Evolutionary conservation across 1,284 basidiomycete genomes (phyloP).

Genomic region (Schizopora paradoxa): DNA sequence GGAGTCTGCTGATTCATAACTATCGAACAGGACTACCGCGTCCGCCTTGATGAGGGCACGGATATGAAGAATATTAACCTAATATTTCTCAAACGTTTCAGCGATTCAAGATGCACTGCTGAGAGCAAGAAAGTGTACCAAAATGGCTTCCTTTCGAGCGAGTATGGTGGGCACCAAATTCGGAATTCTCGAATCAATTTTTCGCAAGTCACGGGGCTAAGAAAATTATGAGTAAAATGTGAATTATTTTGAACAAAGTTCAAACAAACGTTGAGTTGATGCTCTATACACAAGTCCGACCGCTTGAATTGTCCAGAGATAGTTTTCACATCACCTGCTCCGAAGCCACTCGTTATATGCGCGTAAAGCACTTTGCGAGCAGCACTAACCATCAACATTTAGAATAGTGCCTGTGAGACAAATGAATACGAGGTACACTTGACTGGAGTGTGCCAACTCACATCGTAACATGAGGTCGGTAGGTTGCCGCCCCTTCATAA

Average conservation of each 20-base stretch:
- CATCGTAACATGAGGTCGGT: constrained; percentile 79
- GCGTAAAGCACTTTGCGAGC: constrained; percentile 6
- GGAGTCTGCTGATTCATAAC: constrained; percentile 80
- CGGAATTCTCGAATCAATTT: constrained; percentile 92
- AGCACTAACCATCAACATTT: constrained; percentile 62
- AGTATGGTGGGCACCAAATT: constrained; percentile 95
- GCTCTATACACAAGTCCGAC: constrained; percentile 82
- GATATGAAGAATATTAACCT: constrained; percentile 93
- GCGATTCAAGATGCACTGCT: constrained; percentile 5
- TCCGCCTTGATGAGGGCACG: constrained; percentile 93
- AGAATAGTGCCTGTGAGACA: constrained; percentile 70
- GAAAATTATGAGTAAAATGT: constrained; percentile 18
- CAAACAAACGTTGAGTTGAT: constrained; percentile 75
- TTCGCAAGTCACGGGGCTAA: constrained; percentile 92
- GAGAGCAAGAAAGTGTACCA: constrained; percentile 45
- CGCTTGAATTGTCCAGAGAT: constrained; percentile 90
- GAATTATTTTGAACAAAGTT: neutral
- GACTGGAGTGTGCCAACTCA: constrained; percentile 36
- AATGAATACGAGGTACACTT: constrained; percentile 13
- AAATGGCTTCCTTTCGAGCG: constrained; percentile 80
- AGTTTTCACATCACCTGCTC: constrained; percentile 75
- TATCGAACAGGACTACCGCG: constrained; percentile 88
- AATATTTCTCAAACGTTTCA: constrained; percentile 14
- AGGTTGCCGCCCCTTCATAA: constrained; percentile 75
- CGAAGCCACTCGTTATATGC: constrained; percentile 10